Evolutionary conservation across 331 rosid species (phyloP).

Genomic region (Pyracantha coccinea): DNA sequence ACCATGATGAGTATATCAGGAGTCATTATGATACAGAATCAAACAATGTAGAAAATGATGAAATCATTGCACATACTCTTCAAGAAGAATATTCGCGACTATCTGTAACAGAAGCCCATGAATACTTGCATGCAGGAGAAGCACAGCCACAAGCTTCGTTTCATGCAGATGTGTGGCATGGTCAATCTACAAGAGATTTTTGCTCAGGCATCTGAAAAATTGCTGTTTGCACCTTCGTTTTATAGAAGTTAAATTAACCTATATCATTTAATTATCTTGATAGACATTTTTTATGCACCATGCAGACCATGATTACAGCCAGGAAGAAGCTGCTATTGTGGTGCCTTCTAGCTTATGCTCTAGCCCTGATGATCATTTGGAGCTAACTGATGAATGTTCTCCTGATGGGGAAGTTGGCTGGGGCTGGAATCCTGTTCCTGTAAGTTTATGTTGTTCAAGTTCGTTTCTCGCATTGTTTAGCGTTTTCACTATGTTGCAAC

Average conservation of each 20-base stretch:
- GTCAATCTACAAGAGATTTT: constrained; percentile 29
- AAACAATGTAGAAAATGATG: constrained; percentile 60
- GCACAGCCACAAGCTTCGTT: constrained; percentile 31
- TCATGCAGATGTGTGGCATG: constrained; percentile 38
- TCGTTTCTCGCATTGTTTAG: neutral
- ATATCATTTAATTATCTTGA: constrained; percentile 10
- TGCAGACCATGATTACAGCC: constrained; percentile 32
- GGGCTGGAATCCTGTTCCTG: constrained; percentile 57
- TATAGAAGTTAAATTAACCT: neutral
- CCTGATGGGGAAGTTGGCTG: constrained; percentile 45
- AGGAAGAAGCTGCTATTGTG: constrained; percentile 24
- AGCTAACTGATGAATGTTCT: constrained; percentile 31
- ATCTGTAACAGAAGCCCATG: constrained; percentile 37
- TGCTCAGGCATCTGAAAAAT: constrained; percentile 31
- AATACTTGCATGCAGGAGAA: constrained; percentile 31
- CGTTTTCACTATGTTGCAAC: neutral
- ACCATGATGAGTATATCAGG: constrained; percentile 34
- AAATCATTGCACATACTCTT: constrained; percentile 56
- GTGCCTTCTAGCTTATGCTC: constrained; percentile 55
- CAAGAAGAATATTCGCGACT: constrained; percentile 68
- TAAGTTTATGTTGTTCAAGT: constrained; percentile 31
- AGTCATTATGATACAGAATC: constrained; percentile 40
- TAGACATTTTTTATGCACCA: neutral
- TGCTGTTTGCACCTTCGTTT: neutral
- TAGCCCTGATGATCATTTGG: constrained; percentile 39